Conservation (phyloP, 78 protist genomes). For the Guillardia theta region DNA sequence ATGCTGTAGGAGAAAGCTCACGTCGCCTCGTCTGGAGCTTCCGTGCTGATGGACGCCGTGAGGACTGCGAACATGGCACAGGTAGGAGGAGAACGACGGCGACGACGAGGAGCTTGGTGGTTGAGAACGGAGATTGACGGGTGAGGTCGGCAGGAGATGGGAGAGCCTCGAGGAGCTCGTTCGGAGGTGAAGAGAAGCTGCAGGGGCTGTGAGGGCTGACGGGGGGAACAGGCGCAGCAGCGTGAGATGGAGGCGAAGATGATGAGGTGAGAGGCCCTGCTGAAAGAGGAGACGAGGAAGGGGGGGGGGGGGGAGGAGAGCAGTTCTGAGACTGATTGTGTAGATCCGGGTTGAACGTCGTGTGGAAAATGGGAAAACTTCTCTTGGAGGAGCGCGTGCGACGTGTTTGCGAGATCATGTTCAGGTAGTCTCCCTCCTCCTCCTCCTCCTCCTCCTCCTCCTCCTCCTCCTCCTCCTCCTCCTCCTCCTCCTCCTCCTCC, state of each 20-base stretch:
- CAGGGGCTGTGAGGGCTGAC: too few relatives aligned
- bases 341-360: slow-evolving; percentile 16
- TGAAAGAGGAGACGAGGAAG: too few relatives aligned
- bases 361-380: slow-evolving; percentile 32
- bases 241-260: slow-evolving; percentile 18
- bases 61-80: slow-evolving; percentile 24
- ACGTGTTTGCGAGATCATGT: slow-evolving; percentile 24
- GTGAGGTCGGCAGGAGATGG: background rate
- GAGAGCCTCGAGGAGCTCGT: background rate
- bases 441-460: too few relatives aligned
- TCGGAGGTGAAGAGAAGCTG: too few relatives aligned
- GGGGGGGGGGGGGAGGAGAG: too few relatives aligned
- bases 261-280: background rate
- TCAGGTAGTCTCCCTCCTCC: background rate
- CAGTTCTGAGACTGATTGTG: too few relatives aligned
- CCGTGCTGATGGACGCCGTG: slow-evolving; percentile 10
- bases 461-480: too few relatives aligned
- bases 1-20: background rate
- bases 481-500: too few relatives aligned
- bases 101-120: background rate
- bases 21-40: background rate
- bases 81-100: background rate
- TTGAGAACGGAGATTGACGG: background rate
- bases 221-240: slow-evolving; percentile 9
- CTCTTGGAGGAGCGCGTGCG: slow-evolving; percentile 36